These are phyloP conservation scores for Berkeleyomyces basicola DNA, from an alignment of 2,329 filamentous ascomycete genomes.

Conservation along the genomic window DNA sequence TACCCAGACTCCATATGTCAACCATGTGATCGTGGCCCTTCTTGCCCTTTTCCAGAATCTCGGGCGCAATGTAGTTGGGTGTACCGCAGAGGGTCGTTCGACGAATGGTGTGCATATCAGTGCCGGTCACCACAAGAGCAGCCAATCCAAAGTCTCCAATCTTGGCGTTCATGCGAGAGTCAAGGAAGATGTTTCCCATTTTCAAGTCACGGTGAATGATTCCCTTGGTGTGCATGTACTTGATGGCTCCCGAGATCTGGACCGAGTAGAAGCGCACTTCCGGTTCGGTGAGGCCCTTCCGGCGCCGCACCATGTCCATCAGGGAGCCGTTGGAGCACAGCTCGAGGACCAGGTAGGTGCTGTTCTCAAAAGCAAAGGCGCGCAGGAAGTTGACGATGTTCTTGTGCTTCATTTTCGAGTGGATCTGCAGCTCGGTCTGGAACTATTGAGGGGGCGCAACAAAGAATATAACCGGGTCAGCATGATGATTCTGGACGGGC, in stretches of 20 bases:
- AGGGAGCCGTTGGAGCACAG: slow-evolving; percentile 89
- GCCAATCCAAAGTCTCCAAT: slow-evolving; percentile 95
- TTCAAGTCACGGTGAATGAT: slow-evolving; percentile 96
- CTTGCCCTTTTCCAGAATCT: slow-evolving; percentile 85
- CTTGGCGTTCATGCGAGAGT: slow-evolving; percentile 91
- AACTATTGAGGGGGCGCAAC: slow-evolving; percentile 29
- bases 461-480: background rate
- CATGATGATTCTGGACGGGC: slow-evolving; percentile 14
- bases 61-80: slow-evolving; percentile 94
- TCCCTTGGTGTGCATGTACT: slow-evolving; percentile 90
- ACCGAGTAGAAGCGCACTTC: slow-evolving; percentile 89
- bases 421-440: slow-evolving; percentile 82
- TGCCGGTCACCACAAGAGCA: slow-evolving; percentile 77
- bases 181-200: slow-evolving; percentile 94
- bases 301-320: slow-evolving; percentile 92
- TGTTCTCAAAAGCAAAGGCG: slow-evolving; percentile 77
- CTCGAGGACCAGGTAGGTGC: slow-evolving; percentile 87
- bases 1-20: slow-evolving; percentile 93
- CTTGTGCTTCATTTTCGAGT: slow-evolving; percentile 91
- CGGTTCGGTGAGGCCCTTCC: slow-evolving; percentile 78
- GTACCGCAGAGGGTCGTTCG: slow-evolving; percentile 92
- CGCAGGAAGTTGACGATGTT: slow-evolving; percentile 93
- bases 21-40: slow-evolving; percentile 96
- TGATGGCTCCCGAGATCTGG: slow-evolving; percentile 90
- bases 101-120: slow-evolving; percentile 68